Evolutionary conservation across 306 rosid genomes (phyloP).

Genomic region (Quercus engelmannii): DNA sequence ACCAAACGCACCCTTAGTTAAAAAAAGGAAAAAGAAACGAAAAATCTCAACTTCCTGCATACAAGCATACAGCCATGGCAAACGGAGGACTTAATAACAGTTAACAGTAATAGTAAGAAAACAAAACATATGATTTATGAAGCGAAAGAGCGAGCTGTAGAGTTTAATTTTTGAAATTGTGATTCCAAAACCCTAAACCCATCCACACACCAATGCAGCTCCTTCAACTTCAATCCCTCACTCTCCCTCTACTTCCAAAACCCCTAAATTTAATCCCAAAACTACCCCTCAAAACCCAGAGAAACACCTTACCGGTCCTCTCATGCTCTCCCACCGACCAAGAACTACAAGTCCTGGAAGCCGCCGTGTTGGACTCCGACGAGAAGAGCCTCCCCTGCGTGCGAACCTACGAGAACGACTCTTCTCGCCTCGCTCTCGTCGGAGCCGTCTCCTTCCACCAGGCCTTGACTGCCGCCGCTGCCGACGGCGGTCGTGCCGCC

Average conservation of each 20-base stretch:
- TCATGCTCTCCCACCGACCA: conserved; percentile 42
- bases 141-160: no score
- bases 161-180: no score
- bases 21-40: no score
- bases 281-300: conserved; percentile 10
- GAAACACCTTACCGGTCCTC: conserved; percentile 29
- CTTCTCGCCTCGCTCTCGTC: conserved; percentile 57
- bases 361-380: conserved; percentile 61
- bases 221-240: conserved; percentile 22
- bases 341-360: conserved; percentile 75
- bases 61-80: no score
- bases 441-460: conserved; percentile 77
- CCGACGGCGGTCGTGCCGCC: conserved; percentile 89
- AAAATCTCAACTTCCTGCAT: no score
- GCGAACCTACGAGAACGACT: conserved; percentile 70
- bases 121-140: no score
- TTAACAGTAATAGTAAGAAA: no score
- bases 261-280: conserved; percentile 2
- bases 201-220: conserved; percentile 36
- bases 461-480: conserved; percentile 84
- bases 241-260: conserved; percentile 16
- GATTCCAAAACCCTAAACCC: not conserved
- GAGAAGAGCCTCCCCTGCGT: conserved; percentile 73
- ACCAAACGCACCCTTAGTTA: no score
- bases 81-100: no score